Conservation (phyloP, 768 basidiomycete species). For the Russula compacta region DNA sequence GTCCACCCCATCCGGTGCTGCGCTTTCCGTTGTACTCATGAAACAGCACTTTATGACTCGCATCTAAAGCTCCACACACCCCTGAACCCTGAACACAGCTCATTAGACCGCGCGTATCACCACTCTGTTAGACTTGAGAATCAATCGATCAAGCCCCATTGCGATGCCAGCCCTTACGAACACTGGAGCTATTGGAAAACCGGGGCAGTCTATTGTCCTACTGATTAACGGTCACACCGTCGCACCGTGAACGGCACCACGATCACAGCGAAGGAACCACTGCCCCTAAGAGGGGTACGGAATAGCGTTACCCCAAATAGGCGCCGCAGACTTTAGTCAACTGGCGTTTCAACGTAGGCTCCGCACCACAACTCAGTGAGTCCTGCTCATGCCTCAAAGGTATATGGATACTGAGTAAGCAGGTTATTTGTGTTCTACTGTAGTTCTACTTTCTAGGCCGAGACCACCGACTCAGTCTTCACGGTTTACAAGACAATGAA, state of each 20-base stretch:
- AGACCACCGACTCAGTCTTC: no score
- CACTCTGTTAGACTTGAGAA: background rate
- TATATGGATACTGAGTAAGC: no score
- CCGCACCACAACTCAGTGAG: background rate
- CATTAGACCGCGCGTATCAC: background rate
- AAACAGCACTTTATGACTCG: background rate
- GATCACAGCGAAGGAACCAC: background rate
- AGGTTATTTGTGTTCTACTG: no score
- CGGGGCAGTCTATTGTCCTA: background rate
- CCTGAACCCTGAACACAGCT: background rate
- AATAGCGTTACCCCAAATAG: background rate
- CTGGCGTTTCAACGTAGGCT: background rate
- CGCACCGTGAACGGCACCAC: background rate
- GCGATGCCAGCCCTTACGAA: background rate
- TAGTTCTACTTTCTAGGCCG: no score
- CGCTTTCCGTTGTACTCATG: background rate
- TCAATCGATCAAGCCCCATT: background rate
- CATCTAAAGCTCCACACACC: background rate
- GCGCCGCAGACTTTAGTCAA: background rate
- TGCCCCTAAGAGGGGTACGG: background rate
- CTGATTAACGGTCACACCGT: background rate
- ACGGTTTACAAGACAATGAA: no score
- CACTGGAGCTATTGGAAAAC: no score
- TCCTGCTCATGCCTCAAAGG: no score
- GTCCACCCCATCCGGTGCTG: background rate